Evolutionary conservation across 2,329 filamentous ascomycete genomes (phyloP), one percentile per base, ranked within the genome.

Genomic region (Pyricularia pennisetigena): DNA sequence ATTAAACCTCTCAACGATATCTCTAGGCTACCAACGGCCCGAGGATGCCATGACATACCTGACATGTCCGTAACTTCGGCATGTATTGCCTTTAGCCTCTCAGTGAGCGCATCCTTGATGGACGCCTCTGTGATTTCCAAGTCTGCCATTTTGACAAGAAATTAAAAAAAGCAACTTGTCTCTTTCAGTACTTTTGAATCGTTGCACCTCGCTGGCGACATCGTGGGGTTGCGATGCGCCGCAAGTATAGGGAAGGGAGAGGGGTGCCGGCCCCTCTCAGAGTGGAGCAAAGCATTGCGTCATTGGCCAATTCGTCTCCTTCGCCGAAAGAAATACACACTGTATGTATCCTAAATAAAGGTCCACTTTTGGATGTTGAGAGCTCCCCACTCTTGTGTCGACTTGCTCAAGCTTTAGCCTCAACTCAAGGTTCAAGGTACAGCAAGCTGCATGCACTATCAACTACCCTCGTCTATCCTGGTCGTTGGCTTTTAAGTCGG

Each of bases 1-100:
- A 16, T 54, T 20, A 41, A 41, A 41, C 32, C 12, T 41, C 12
- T 8, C 3, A 14, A 41, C 32, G 8, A 32, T 4, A 16, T 16
- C 12, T 54, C 20, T n/a, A n/a, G 41, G 20, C 20, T 8, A 54
- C 16, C 20, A 32, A 3, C 32, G 54, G 41, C 41, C 32, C 12
- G 24, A 68, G 16, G 28, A 67, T 8, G 41, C 20, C 8, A 28
- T 41, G 32, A 64, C 68, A n/a, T 86, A 97, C 94, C 94, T 71
- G 93, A 97, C 83, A 97, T 88, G 80, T 98, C 94, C 71, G 92
- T 90, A 73, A 97, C 93, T 74, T 95, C 89, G 71, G 97, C 93
- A 80, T 96, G 87, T 30, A 85, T 83, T 26, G 93, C 93, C 69
- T 87, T 84, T 68, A 97, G 83, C 71, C 88, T 87, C 73, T 90